phyloP scores from a whole-genome alignment of 1,139 yeast genomes.

The Yamadazyma blattariae region DNA sequence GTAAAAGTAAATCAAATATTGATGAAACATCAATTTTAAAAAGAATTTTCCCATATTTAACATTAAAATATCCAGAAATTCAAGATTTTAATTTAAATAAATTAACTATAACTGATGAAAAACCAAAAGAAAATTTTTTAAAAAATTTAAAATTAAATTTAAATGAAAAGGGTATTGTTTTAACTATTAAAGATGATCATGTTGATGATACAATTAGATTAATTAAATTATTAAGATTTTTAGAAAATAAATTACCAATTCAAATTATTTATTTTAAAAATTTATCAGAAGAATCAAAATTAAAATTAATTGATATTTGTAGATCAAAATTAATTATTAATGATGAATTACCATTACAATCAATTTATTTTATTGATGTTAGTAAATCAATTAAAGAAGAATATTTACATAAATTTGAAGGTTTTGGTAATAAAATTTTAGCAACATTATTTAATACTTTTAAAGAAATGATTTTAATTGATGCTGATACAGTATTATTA shows the following conservation, averaged over 20 bases:
- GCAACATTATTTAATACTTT: constrained; percentile 51
- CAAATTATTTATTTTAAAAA: constrained; percentile 29
- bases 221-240: constrained; percentile 26
- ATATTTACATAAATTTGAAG: constrained; percentile 28
- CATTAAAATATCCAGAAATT: constrained; percentile 21
- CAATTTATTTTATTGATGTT: constrained; percentile 45
- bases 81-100: constrained; percentile 17
- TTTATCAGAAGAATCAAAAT: constrained; percentile 21
- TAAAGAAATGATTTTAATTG: constrained; percentile 46
- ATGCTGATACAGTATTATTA: constrained; percentile 49
- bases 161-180: constrained; percentile 36
- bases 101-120: constrained; percentile 7
- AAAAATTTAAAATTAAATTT: constrained; percentile 18
- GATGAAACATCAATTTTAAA: constrained; percentile 15
- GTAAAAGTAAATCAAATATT: constrained; percentile 14
- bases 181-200: constrained; percentile 33
- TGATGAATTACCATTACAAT: constrained; percentile 27
- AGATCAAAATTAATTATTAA: constrained; percentile 6
- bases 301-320: constrained; percentile 24
- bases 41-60: constrained; percentile 23
- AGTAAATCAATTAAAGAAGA: constrained; percentile 24
- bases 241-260: constrained; percentile 33
- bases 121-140: constrained; percentile 16
- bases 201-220: constrained; percentile 27
- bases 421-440: constrained; percentile 47